Percentiles rank a stretch among this genome's conserved stretches.
These are phyloP conservation scores for Colletotrichum tropicicola DNA, from an alignment of 2,329 filamentous ascomycete species.

Conservation along the genomic window DNA sequence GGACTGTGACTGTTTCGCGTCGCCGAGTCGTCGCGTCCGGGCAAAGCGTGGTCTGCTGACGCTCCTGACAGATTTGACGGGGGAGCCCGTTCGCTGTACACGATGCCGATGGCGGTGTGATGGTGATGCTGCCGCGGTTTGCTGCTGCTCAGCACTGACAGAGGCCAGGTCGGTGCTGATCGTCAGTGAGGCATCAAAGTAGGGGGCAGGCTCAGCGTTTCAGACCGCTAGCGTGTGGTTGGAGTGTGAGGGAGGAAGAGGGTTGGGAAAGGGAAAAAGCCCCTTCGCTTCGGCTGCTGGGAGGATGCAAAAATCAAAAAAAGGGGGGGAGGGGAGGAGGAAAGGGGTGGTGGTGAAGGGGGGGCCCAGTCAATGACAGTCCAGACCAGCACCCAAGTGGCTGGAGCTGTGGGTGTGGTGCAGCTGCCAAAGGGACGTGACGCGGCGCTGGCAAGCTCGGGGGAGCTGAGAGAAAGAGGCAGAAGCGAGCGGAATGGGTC, in stretches of 20 bases:
- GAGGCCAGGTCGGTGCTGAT: constrained; percentile 22
- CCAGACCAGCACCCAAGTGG: constrained; percentile 19
- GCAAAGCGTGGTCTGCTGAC: constrained; percentile 22
- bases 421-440: constrained; percentile 17
- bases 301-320: constrained; percentile 19
- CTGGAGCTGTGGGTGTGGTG: constrained; percentile 12
- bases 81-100: constrained; percentile 7
- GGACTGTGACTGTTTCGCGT: constrained; percentile 6
- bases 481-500: constrained; percentile 25
- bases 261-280: background rate
- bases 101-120: background rate
- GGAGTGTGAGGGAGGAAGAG: constrained; percentile 12
- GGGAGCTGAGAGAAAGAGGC: background rate
- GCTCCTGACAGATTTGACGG: constrained; percentile 25
- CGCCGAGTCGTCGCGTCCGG: constrained; percentile 22
- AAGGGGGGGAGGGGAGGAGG: background rate
- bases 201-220: constrained; percentile 32
- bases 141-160: constrained; percentile 22
- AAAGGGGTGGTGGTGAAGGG: background rate
- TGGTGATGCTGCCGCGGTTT: background rate
- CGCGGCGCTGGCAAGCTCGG: background rate
- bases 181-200: constrained; percentile 29
- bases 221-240: constrained; percentile 29
- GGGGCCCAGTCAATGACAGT: constrained; percentile 2
- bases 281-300: constrained; percentile 8